Evolutionary conservation across 495 filamentous ascomycete species (phyloP).

Genomic region (Clavariopsis aquatica): DNA sequence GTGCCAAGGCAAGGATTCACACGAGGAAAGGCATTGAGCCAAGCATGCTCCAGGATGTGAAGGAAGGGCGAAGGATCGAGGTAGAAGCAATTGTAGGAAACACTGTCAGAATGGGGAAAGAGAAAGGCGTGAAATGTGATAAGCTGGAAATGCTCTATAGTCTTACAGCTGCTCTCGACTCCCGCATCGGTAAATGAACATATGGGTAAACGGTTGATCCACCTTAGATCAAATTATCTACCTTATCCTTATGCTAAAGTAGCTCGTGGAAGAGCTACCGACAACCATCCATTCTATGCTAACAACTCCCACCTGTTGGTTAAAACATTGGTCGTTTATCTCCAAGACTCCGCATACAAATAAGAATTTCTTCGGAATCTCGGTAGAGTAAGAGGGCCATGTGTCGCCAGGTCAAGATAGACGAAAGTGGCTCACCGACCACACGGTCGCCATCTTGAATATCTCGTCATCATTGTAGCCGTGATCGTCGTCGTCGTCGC

Average conservation of each 20-base stretch:
- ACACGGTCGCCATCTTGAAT: background rate
- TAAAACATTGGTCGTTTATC: no score
- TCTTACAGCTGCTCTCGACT: constrained; percentile 41
- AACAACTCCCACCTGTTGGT: no score
- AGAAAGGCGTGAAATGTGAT: constrained; percentile 48
- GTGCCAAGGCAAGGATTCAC: constrained; percentile 42
- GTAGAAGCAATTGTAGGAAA: constrained; percentile 59
- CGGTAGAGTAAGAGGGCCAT: no score
- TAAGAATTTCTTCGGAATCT: no score
- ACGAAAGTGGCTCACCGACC: no score
- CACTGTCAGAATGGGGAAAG: constrained; percentile 49
- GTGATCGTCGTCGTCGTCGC: background rate
- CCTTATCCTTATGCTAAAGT: background rate
- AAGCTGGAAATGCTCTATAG: constrained; percentile 47
- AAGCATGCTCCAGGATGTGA: constrained; percentile 54
- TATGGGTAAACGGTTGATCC: background rate
- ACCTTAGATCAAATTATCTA: background rate
- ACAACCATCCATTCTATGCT: no score
- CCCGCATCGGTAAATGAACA: background rate
- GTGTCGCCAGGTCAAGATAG: no score
- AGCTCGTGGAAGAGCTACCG: background rate
- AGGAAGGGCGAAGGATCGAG: constrained; percentile 48
- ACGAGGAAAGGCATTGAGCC: constrained; percentile 49
- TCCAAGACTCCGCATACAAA: no score
- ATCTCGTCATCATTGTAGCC: background rate